Evolutionary conservation across 129 eudicot species (phyloP).

Genomic region (Mikania micrantha): DNA sequence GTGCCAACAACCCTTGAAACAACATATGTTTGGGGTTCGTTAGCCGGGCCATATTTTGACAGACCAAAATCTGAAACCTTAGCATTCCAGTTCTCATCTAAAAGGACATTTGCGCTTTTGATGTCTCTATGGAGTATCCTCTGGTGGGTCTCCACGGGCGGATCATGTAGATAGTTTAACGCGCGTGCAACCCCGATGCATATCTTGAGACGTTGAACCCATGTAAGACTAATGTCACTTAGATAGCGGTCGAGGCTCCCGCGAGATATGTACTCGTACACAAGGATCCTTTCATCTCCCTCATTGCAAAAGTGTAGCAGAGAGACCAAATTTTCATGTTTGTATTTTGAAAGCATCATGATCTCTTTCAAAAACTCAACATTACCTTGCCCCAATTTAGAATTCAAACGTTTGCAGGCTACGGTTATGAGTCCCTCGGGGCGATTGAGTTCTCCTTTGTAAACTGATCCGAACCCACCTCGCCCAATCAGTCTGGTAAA

Average conservation of each 20-base stretch:
- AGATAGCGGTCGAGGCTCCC: conserved; percentile 5
- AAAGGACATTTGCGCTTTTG: not conserved
- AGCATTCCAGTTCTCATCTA: not conserved
- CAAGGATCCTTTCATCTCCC: not conserved
- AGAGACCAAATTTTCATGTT: conserved; percentile 9
- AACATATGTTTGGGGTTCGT: not conserved
- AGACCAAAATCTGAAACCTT: conserved; percentile 8
- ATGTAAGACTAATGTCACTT: not conserved
- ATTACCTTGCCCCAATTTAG: not conserved
- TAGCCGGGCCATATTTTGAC: conserved; percentile 5
- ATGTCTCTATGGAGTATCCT: conserved; percentile 9
- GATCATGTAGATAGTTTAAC: conserved; percentile 5
- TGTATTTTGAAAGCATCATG: not conserved
- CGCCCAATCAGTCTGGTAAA: not conserved
- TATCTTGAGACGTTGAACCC: conserved; percentile 10
- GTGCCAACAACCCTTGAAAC: not conserved
- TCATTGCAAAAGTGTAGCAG: not conserved
- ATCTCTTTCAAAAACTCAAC: conserved; percentile 8
- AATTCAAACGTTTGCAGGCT: conserved; percentile 1
- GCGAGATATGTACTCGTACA: not conserved
- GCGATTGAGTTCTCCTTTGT: conserved; percentile 12
- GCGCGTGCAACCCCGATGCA: not conserved
- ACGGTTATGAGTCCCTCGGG: not conserved
- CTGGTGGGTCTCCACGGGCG: not conserved
- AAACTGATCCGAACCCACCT: conserved; percentile 12